Percentiles rank a stretch among this genome's conserved stretches.
Evolutionary conservation across 306 rosid genomes (phyloP).

Genomic region (Mimosa pudica): DNA sequence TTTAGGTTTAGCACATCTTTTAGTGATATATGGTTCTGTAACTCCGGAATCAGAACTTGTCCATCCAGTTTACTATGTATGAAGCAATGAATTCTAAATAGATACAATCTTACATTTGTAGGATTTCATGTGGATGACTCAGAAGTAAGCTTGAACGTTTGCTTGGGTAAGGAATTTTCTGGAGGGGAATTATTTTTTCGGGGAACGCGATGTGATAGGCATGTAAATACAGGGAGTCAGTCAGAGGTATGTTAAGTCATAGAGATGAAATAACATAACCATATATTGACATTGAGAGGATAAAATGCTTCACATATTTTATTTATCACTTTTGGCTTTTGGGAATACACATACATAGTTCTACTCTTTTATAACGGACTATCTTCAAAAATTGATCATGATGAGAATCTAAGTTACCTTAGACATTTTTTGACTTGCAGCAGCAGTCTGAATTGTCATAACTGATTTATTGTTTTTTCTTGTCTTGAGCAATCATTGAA

Average conservation of each 20-base stretch:
- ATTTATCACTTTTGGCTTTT: not conserved
- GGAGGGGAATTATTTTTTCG: slow-evolving; percentile 66
- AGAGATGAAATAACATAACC: slow-evolving; percentile 25
- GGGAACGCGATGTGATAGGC: slow-evolving; percentile 60
- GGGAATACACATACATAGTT: not conserved
- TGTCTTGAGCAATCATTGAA: slow-evolving; percentile 15
- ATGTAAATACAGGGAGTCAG: slow-evolving; percentile 55
- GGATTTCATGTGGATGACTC: slow-evolving; percentile 75
- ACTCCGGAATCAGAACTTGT: not conserved
- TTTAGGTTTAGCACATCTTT: slow-evolving; percentile 17
- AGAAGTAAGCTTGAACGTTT: slow-evolving; percentile 62
- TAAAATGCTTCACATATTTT: slow-evolving; percentile 14
- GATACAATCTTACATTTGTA: slow-evolving; percentile 38
- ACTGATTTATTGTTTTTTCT: slow-evolving; percentile 11
- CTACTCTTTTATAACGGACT: not conserved
- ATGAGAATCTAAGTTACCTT: slow-evolving; percentile 15
- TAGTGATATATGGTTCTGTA: slow-evolving; percentile 27
- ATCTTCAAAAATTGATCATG: slow-evolving; percentile 10
- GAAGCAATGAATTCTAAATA: slow-evolving; percentile 28
- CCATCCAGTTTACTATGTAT: slow-evolving; percentile 2
- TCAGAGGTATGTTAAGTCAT: slow-evolving; percentile 48
- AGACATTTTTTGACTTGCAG: slow-evolving; percentile 11
- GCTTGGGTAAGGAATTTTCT: slow-evolving; percentile 64
- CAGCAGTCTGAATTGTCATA: not conserved
- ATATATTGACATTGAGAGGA: slow-evolving; percentile 18